Evolutionary conservation across 768 basidiomycete genomes (phyloP), one percentile per base, ranked within the genome.

Genomic region (Mycena filopes): DNA sequence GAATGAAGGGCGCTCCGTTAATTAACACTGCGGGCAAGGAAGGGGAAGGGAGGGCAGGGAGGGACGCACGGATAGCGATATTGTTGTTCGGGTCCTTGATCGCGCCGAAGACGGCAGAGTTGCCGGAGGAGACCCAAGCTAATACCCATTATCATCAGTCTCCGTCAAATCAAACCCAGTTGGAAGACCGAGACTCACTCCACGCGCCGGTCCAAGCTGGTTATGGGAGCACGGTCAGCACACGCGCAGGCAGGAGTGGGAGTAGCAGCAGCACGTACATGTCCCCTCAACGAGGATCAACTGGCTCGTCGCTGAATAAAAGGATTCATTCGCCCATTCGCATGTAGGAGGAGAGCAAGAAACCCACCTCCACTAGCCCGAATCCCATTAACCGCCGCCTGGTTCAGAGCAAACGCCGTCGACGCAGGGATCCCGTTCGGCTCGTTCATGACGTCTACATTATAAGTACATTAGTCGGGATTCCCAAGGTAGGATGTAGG

Each of bases 381-480:
- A 68, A 92, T 88, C 65, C 86, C 88, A 71, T 89, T 87, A 65
- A 92, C 78, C 8, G 86, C 88, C 43, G 86, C 86, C 83, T 91
- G 90, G 74, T 83, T 84, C 56, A 88, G 75, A 48, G 79, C 69
- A 72, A 84, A 84, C 26, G 86, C 87, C 29, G 78, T 78, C n/a
- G 74, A 66, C 8, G 87, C 87, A 61, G 83, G 79, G 61, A 88
- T 87, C 62, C 76, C 85, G 67, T 89, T 76, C 47, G 90, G 90
- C 77, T 91, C 89, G 78, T 91, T 92, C 85, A 83, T 84, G 67
- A 86, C 73, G 71, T 87, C 81, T 81, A 45, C 12, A 4, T n/a
- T 29, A 0, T 23, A n/a, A 15, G 18, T 16, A 36, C 3, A 25
- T 46, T 3, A 33, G 13, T 11, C 15, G n/a, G 25, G 15, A 16